Evolutionary conservation across 805 yeast species (phyloP), one percentile per base, ranked within the genome.

Genomic region (Kurtzmaniella fragi): DNA sequence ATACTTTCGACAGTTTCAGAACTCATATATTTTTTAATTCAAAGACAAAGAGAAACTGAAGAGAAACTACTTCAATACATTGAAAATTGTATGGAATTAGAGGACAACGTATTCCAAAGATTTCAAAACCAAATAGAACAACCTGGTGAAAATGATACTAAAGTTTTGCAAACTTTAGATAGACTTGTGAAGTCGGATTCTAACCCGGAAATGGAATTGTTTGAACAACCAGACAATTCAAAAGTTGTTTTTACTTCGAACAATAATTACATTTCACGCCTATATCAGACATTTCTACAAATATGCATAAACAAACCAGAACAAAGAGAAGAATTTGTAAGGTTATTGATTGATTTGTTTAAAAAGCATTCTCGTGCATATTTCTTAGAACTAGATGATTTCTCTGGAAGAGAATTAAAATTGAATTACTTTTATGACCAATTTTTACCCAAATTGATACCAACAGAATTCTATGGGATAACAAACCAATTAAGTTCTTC

Each of bases 221-320:
- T 46, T 3, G 35, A 40, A 4, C 25, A 20, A 20, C 25, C 25
- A 20, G 25, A 20, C 53, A 45, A 38, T 28, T 59, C 13, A 39
- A 45, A 33, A 34, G 42, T 28, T 58, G 63, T 38, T 44, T 53
- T 17, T 31, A 34, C 3, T 43, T 54, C 36, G 59, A 57, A 29
- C 32, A 41, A 5, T 29, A 33, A 10, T 50, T 43, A 37, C 49
- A 42, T 32, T 35, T 50, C n/a, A 30, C 41, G 10, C 35, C 39
- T 59, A 2, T 60, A 60, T 40, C 44, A 43, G 5, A 36, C 46
- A 5, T 55, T 59, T 30, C 45, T 58, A 15, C 56, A 52, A 33
- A 42, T 60, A 2, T 44, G 55, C 16, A 42, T 50, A 25, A 42
- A 44, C 31, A 56, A 52, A 20, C 25, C 25, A 20, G 7, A 20